Conservation (phyloP, 1,139 yeast genomes). For the Pneumocystis wakefieldiae region DNA sequence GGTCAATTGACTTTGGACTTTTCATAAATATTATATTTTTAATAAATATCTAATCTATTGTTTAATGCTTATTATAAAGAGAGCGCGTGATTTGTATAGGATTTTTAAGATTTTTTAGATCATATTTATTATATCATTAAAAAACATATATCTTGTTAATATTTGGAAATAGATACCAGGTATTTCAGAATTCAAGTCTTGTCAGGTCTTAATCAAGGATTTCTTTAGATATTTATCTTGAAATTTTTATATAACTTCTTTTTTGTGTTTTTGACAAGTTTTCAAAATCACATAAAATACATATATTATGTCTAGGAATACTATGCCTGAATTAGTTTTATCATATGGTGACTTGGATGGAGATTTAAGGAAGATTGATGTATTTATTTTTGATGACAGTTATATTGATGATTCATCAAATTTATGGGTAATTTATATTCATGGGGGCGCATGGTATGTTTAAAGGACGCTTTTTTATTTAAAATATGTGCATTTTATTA, state of each 20-base stretch:
- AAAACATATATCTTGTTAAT: neutral
- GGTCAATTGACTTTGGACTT: neutral
- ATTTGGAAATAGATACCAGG: neutral
- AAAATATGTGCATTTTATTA: neutral
- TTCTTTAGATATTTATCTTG: neutral
- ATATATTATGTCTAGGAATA: neutral
- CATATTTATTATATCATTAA: too few species aligned
- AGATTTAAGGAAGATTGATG: neutral
- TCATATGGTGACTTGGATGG: neutral
- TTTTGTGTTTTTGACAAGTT: neutral
- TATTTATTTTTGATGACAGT: neutral
- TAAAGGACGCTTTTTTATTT: neutral
- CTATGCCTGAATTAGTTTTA: neutral
- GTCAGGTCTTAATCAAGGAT: neutral
- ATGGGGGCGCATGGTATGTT: constrained; percentile 84
- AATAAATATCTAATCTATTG: neutral
- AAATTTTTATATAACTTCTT: neutral
- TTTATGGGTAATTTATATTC: constrained; percentile 37
- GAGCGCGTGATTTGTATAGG: too few species aligned
- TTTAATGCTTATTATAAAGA: too few species aligned
- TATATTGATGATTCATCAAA: neutral
- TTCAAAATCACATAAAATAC: neutral
- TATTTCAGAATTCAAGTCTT: neutral
- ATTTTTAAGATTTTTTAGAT: too few species aligned
- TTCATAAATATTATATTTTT: neutral